Base-by-base conservation (phyloP, 495 filamentous ascomycete species). In the Penicillium angulare region DNA sequence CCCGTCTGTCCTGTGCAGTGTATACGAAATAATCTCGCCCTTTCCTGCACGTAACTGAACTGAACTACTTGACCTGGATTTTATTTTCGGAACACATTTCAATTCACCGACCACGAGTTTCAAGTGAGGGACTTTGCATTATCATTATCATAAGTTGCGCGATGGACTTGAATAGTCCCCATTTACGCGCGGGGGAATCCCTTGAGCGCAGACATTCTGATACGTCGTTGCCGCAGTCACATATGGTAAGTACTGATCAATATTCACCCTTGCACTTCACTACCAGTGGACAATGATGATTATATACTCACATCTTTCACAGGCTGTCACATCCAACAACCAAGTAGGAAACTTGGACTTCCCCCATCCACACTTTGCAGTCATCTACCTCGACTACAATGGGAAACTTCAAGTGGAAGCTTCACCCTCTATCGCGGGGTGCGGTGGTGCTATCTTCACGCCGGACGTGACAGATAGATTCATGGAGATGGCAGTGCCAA, bases 311-410 rank as follows among this genome's bases (percentile, higher is more conserved):
- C 9, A 32, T 42, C 20, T 12, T 50, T 33, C 20, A 24, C 7
- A 12, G 40, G n/a, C 24, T 5, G 33, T 39, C 16, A 21, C 12
- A 31, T 31, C 27, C 27, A 31, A 12, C 20, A 43, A 57, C 32
- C 54, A 61, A 45, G 27, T 55, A 7, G 49, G 27, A 20, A 46
- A 49, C 27, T 24, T 60, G 7, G 52, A 60, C 13, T 48, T 67
- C 26, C 63, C 65, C 17, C 69, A 70, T 18, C 58, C 66, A 1
- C 73, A 74, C 39, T 76, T 66, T 34, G 70, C 69, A 22, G 48
- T 74, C 47, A 63, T 76, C 36, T 76, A 67, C 42, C 57, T 73
- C 20, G 66, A 76, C 43, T 61, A 66, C 13, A 64, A 69, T 47
- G 71, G 73, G 5, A 56, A 72, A 24, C 50, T 67, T 27, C 61